Percentiles rank a stretch among this genome's conserved stretches.
Evolutionary conservation across 257 asterid genomes (phyloP).

Genomic region (Solanum rostratum): DNA sequence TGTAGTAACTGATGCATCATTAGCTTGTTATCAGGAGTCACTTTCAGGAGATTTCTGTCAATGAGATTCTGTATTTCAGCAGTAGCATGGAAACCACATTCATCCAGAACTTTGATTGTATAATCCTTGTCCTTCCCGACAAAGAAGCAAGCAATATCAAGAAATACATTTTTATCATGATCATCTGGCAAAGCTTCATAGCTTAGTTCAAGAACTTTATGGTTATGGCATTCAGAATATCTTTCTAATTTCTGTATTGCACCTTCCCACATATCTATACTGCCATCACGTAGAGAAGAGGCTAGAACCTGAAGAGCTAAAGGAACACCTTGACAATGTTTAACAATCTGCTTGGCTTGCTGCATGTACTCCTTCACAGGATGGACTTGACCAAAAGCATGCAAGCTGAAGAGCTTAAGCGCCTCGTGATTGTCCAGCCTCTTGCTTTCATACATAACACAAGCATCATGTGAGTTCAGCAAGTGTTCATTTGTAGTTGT

Average conservation of each 20-base stretch:
- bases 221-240: background rate
- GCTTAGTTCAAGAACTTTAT: background rate
- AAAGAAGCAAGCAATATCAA: constrained; percentile 6
- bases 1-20: constrained; percentile 5
- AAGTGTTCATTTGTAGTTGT: constrained; percentile 1
- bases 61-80: constrained; percentile 2
- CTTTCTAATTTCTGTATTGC: background rate
- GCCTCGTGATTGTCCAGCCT: background rate
- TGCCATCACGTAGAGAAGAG: background rate
- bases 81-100: constrained; percentile 1
- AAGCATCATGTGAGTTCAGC: background rate
- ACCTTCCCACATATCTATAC: background rate
- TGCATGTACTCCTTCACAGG: constrained; percentile 1
- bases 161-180: constrained; percentile 1
- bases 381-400: constrained; percentile 4
- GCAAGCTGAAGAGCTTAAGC: constrained; percentile 5
- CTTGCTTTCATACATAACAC: background rate
- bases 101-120: background rate
- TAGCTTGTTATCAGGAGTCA: constrained; percentile 4
- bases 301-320: constrained; percentile 11
- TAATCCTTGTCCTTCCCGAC: constrained; percentile 3
- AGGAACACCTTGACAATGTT: constrained; percentile 5
- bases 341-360: background rate
- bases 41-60: background rate
- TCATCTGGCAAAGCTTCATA: constrained; percentile 7